Percentiles rank a stretch among this genome's conserved stretches.
phyloP scores from a whole-genome alignment of 179 eudicot species.

The Beta macrorhiza region DNA sequence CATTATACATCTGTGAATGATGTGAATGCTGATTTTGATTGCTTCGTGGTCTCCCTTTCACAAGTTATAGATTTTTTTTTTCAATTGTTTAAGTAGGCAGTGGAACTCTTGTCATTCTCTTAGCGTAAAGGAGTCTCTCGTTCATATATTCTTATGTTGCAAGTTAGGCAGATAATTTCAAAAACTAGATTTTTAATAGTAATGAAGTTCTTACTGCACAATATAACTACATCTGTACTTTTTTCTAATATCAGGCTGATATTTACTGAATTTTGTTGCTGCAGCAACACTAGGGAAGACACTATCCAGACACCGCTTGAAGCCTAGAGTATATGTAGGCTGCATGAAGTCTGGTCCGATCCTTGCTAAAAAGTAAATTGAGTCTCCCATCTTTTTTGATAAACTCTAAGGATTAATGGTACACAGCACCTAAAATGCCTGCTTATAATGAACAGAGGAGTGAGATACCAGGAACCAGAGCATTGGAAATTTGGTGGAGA shows the following conservation, averaged over 20 bases:
- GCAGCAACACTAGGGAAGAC: slow-evolving; percentile 85
- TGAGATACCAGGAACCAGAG: slow-evolving; percentile 82
- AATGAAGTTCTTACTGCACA: background rate
- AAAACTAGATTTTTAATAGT: background rate
- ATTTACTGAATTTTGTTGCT: slow-evolving; percentile 4
- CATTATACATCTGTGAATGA: background rate
- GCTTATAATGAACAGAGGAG: slow-evolving; percentile 52
- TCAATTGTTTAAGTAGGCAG: background rate
- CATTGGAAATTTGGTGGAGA: slow-evolving; percentile 92
- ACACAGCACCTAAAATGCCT: background rate
- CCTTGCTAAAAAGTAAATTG: slow-evolving; percentile 70
- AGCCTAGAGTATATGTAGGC: slow-evolving; percentile 68
- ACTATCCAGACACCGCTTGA: slow-evolving; percentile 57
- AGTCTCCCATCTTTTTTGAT: background rate
- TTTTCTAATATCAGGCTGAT: background rate
- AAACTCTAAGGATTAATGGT: background rate
- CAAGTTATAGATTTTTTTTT: background rate
- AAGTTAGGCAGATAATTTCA: background rate
- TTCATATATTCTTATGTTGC: background rate
- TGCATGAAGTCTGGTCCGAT: slow-evolving; percentile 93
- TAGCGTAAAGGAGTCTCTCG: background rate
- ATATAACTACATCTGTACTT: background rate
- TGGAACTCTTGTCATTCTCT: background rate
- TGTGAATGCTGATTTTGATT: background rate
- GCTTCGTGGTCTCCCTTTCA: background rate